Evolutionary conservation across 768 basidiomycete genomes (phyloP).

Genomic region (Pisolithus albus): DNA sequence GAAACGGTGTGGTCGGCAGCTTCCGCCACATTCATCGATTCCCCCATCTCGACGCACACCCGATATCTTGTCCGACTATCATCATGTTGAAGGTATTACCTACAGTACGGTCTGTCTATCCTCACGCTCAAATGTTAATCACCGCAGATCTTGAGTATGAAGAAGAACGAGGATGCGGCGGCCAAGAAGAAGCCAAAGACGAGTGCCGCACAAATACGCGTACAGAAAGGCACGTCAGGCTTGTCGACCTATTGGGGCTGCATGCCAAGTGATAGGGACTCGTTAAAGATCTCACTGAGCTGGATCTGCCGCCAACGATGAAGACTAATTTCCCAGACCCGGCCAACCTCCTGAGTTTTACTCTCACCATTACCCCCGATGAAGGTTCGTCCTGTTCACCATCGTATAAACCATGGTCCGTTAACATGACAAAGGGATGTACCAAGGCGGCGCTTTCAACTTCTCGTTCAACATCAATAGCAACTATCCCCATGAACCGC

Average conservation of each 20-base stretch:
- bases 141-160: conserved; percentile 94
- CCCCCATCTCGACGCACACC: conserved; percentile 13
- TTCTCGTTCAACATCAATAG: conserved; percentile 96
- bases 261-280: conserved; percentile 2
- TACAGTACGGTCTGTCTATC: neutral
- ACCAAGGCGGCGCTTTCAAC: conserved; percentile 87
- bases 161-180: conserved; percentile 97
- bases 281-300: conserved; percentile 81
- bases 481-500: conserved; percentile 98
- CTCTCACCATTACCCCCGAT: conserved; percentile 91
- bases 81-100: conserved; percentile 39
- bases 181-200: conserved; percentile 99
- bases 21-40: conserved; percentile 23
- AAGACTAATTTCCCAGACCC: conserved; percentile 91
- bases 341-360: conserved; percentile 92
- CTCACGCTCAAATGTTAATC: conserved; percentile 4
- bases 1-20: conserved; percentile 17
- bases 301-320: conserved; percentile 95
- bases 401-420: neutral
- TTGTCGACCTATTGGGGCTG: neutral
- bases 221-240: conserved; percentile 82
- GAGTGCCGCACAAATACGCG: conserved; percentile 94
- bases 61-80: conserved; percentile 3
- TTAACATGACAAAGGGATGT: conserved; percentile 67
- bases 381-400: conserved; percentile 56